Evolutionary conservation across 495 filamentous ascomycete species (phyloP), one percentile per base, ranked within the genome.

Genomic region (Cercophora newfieldiana): DNA sequence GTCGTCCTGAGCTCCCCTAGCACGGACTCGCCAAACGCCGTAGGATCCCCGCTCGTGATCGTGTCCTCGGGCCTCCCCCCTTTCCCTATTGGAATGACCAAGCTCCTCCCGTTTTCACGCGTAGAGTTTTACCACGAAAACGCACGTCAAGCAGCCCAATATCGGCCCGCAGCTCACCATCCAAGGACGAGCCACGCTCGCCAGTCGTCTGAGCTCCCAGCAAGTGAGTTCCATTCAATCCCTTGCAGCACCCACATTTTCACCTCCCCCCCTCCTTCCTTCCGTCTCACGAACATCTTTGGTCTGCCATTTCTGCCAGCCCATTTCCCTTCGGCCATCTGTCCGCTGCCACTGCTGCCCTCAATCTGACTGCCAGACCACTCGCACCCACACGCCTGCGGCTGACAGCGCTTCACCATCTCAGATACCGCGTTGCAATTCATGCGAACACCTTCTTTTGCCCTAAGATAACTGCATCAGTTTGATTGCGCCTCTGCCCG

Each of bases 91-190:
- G 67, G 67, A 69, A 69, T 49, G 65, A 29, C 48, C 55, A 18
- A 30, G 37, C 22, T 24, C 51, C 18, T n/a, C 44, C 26, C 50
- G 25, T 50, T 54, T 62, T 30, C 61, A 74, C 74, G 72, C 74
- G 71, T 71, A 29, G 62, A 55, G 72, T 76, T 76, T 75, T 74
- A 74, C 69, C 74, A 72, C 74, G 71, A 72, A 72, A 71, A 70
- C 58, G 68, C 71, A 75, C 68, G 71, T 72, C 68, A 66, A 69
- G 68, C 66, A 66, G 64, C 62, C 62, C 67, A 69, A 72, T 66
- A 47, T 69, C 64, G 66, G 57, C 63, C 65, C 66, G 68, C 68
- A 64, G 61, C 70, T 61, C 51, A 28, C 30, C 26, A 59, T 64
- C 61, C 64, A 58, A 74, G 66, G 61, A 24, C 37, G 37, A 44